Evolutionary conservation across 1,284 basidiomycete genomes (phyloP).

Genomic region (Microbotryomycetes sp.): DNA sequence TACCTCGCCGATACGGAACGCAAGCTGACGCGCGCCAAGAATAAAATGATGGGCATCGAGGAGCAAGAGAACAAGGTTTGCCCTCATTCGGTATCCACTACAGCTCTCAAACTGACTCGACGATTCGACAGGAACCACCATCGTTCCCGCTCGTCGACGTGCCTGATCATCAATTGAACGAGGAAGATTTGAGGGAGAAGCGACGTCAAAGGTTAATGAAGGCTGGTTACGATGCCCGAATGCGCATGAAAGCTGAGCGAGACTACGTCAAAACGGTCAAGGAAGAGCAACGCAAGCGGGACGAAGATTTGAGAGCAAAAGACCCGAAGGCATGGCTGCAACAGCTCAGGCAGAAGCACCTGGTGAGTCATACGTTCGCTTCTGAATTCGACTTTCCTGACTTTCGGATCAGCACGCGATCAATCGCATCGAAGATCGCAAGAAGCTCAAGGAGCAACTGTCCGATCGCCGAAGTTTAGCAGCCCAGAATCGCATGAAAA

Average conservation of each 20-base stretch:
- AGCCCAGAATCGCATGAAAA: constrained; percentile 95
- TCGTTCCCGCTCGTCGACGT: constrained; percentile 83
- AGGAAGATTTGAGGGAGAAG: constrained; percentile 91
- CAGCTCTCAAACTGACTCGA: no score
- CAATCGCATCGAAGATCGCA: constrained; percentile 74
- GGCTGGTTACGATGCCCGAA: constrained; percentile 87
- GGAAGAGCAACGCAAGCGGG: constrained; percentile 53
- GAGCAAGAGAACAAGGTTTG: constrained; percentile 49
- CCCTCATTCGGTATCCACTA: background rate
- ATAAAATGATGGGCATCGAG: constrained; percentile 61
- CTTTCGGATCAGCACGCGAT: constrained; percentile 56
- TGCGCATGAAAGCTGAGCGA: constrained; percentile 78
- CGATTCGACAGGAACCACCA: constrained; percentile 73
- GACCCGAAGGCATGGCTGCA: constrained; percentile 66
- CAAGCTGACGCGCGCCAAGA: constrained; percentile 58
- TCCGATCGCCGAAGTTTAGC: constrained; percentile 89
- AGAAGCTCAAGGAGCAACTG: constrained; percentile 71
- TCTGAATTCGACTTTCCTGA: background rate
- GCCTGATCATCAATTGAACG: constrained; percentile 87
- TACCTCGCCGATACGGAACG: constrained; percentile 68
- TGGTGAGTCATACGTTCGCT: constrained; percentile 47
- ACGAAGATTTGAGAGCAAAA: constrained; percentile 67
- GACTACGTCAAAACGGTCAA: constrained; percentile 66
- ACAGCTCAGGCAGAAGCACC: constrained; percentile 65
- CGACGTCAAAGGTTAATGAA: constrained; percentile 87